Evolutionary conservation across 345 rosid species (phyloP), one percentile per base, ranked within the genome.

Genomic region (Heritiera fomes): DNA sequence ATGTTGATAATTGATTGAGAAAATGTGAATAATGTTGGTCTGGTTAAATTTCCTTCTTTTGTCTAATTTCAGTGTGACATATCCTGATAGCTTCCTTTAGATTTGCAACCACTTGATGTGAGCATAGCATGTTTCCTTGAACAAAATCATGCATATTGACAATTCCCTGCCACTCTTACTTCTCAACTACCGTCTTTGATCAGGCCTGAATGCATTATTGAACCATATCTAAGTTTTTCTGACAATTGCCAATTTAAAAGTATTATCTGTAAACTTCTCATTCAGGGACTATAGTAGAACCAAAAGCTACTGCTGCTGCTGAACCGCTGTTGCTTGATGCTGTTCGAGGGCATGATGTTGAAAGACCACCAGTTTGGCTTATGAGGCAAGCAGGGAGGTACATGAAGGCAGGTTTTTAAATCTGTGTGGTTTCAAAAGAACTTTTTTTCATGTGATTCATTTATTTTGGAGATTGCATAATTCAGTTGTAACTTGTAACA

Each of bases 381-480:
- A 96, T 96, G 98, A 91, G 99, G 84, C 98, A 97, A 87, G 99
- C 99, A 40, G 97, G 99, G 93, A 93, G 99, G 87, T 96, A 94
- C 87, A 96, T 94, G 99, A 96, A 96, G 98, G 99, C 91, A 90
- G 86, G 86, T 88, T 83, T 85, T 84, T 84, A 73, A 77, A 79
- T 75, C 63, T 45, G 49, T 49, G 58, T 49, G 60, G 55, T 80
- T 81, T 53, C n/a, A 14, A 30, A 70, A 60, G 75, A 32, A 17
- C 1, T 47, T 78, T 71, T 41, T 14, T 63, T 55, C 30, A 20
- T 58, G n/a, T 77, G 20, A 34, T 76, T 12, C 58, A 11, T 50
- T 47, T 58, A 0, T 38, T 46, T 65, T 8, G 6, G 41, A 50
- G 64, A 56, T 75, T 74, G 53, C 7, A 41, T 46, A 30, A 53